Base-by-base conservation (phyloP, 257 asterid genomes). In the Primulina eburnea region DNA sequence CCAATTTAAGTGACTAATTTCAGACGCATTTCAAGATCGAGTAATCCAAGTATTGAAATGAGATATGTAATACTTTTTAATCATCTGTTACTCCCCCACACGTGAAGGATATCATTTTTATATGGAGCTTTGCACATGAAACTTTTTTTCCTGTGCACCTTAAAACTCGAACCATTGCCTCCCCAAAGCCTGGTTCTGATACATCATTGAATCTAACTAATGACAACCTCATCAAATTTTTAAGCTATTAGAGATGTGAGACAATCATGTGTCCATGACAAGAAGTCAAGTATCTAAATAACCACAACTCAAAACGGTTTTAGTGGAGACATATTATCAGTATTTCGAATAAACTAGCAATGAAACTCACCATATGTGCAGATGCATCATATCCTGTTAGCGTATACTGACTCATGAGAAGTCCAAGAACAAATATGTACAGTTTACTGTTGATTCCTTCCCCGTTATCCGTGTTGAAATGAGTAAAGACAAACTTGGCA, bases 341-440 rank as follows among this genome's bases (percentile, higher is more conserved):
- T 55, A 8, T 71, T 47, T 47, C 16, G 61, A 71, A 14, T 11
- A 57, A 65, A 59, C 53, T 26, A 38, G 33, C 32, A 73, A 65
- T 17, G 52, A n/a, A 67, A 78, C 91, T 83, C 73, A 89, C 99
- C 97, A 93, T 89, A 81, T 94, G 96, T 18, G 96, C 97, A 70
- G 99, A 94, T 59, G 99, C 97, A 72, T 94, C 99, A 64, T 91
- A 94, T 7, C 97, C 96, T 2, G 96, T 73, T 64, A 94, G 78
- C 12, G 96, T 89, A 76, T 94, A 90, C 79, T 90, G 97, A 73
- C 97, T 94, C 97, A 94, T 87, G 67, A 94, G 96, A 78, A 94
- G 95, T 64, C 99, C 99, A 1, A 90, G 84, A 68, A 84, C 78
- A 70, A 94, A 94, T 71, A 94, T 89, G 82, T 94, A 91, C 64